Base-by-base conservation (phyloP, 1,139 yeast genomes). In the Zygoascus hellenicus region DNA sequence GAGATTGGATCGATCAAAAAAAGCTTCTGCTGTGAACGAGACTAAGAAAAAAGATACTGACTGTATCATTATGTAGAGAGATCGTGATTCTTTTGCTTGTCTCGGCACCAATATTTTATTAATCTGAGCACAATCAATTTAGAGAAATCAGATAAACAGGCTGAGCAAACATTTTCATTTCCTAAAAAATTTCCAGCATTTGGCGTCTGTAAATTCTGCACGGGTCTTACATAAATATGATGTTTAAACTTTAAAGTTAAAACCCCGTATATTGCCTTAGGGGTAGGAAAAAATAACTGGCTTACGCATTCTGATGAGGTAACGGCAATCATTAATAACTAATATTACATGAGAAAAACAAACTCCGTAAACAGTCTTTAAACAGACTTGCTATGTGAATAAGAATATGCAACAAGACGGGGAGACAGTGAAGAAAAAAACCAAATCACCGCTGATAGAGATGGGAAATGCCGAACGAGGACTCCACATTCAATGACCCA, bases 31-130 rank as follows among this genome's bases (percentile, higher is more conserved):
- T 13, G 31, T 19, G 9, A n/a, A 32, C 11, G 34, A 36, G 6
- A 3, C 33, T 17, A 28, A 37, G 29, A 48, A 48, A 31, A 48
- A 48, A 36, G 68, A 64, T 34, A 69, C 69, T 48, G 72, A 69
- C 39, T 74, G 78, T 53, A 56, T 69, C 31, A 60, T 74, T 38
- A 41, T 41, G 43, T 41, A 41, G 38, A 14, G 39, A 38, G 13
- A 7, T 31, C 15, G 15, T 5, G 15, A n/a, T 4, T 9, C 5
- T 31, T 14, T 4, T 31, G 9, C 5, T 5, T 4, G 34, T 31
- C 34, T 31, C 15, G 34, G 4, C 34, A 31, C 17, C 38, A 16
- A 13, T 35, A 16, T 35, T 13, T 11, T 36, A 36, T 36, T 17
- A n/a, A 36, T 26, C 9, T 19, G 22, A 30, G 10, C 16, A 17